Evolutionary conservation across 1,284 basidiomycete species (phyloP).

Genomic region (Cystobasidium pallidum): DNA sequence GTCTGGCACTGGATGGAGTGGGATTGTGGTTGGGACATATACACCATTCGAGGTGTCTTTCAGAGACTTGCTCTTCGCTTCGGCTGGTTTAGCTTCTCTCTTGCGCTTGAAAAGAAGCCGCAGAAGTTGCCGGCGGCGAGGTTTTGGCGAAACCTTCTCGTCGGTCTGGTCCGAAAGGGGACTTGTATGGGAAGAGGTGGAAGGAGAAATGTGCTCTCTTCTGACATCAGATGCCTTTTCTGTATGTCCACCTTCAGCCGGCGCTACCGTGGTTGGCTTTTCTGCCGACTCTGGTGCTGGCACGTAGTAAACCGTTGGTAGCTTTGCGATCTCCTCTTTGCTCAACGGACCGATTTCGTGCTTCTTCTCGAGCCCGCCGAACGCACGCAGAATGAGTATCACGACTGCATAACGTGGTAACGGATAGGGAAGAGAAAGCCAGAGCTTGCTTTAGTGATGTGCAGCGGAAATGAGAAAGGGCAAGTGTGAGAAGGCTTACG

Average conservation of each 20-base stretch:
- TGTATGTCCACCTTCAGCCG: neutral
- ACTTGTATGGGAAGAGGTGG: neutral
- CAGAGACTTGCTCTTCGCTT: neutral
- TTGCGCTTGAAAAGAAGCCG: constrained; percentile 32
- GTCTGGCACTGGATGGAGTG: constrained; percentile 35
- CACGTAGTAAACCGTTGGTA: constrained; percentile 43
- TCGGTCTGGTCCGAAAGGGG: neutral
- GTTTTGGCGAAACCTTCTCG: neutral
- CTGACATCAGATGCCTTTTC: constrained; percentile 7
- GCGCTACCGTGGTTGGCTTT: neutral
- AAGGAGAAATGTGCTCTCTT: neutral
- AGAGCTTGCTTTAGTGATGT: no score
- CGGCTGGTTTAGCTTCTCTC: neutral
- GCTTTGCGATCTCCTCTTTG: constrained; percentile 48
- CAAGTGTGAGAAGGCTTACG: constrained; percentile 23
- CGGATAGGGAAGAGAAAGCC: neutral
- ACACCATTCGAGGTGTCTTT: neutral
- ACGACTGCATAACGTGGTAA: neutral
- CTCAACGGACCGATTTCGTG: constrained; percentile 51
- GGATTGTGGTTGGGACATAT: constrained; percentile 39
- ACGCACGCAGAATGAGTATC: constrained; percentile 43
- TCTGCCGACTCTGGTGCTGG: constrained; percentile 25
- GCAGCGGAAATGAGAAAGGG: neutral
- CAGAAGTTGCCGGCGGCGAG: constrained; percentile 8
- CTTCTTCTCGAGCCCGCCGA: constrained; percentile 49